A percentile compares a stretch with the other conserved stretches of the same genome.
These are phyloP conservation scores for Aspergillus tamarii DNA, from an alignment of 2,329 filamentous ascomycete species.

Conservation along the genomic window DNA sequence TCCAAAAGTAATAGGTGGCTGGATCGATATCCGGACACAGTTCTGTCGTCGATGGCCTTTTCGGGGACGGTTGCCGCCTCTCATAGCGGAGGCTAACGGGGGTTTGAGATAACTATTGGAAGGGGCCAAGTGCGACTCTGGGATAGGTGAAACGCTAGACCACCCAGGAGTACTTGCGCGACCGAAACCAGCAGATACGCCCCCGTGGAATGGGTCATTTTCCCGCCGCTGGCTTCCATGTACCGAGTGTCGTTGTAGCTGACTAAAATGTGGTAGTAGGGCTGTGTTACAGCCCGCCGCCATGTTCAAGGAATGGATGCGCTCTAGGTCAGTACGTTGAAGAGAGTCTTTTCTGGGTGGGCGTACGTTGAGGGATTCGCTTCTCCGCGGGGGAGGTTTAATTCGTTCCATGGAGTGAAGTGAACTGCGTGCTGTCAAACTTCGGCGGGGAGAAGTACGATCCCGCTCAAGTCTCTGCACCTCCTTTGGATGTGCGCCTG, in stretches of 20 bases:
- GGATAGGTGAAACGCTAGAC: conserved; percentile 15
- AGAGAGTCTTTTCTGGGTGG: conserved; percentile 23
- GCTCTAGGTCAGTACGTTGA: conserved; percentile 20
- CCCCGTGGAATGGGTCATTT: conserved; percentile 32
- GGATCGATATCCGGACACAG: conserved; percentile 47
- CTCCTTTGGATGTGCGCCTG: conserved; percentile 28
- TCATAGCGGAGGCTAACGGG: conserved; percentile 36
- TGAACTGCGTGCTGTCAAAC: conserved; percentile 37
- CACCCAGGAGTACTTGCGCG: conserved; percentile 25
- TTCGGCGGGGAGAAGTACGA: conserved; percentile 35
- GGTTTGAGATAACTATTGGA: conserved; percentile 26
- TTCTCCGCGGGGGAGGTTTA: conserved; percentile 32
- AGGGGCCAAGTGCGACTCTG: conserved; percentile 27
- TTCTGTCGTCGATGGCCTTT: conserved; percentile 48
- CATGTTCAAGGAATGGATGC: conserved; percentile 17
- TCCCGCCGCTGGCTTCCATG: conserved; percentile 25
- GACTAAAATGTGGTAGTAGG: conserved; percentile 28
- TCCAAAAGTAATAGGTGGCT: conserved; percentile 39
- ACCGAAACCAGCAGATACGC: conserved; percentile 17
- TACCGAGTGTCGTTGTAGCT: conserved; percentile 28
- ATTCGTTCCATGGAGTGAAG: conserved; percentile 29
- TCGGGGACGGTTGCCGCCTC: conserved; percentile 35
- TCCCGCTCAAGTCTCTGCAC: conserved; percentile 27
- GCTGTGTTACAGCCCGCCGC: conserved; percentile 12
- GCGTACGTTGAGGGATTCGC: conserved; percentile 33